Base-by-base conservation (phyloP, 441 rosid genomes). In the Syzygium malaccense region DNA sequence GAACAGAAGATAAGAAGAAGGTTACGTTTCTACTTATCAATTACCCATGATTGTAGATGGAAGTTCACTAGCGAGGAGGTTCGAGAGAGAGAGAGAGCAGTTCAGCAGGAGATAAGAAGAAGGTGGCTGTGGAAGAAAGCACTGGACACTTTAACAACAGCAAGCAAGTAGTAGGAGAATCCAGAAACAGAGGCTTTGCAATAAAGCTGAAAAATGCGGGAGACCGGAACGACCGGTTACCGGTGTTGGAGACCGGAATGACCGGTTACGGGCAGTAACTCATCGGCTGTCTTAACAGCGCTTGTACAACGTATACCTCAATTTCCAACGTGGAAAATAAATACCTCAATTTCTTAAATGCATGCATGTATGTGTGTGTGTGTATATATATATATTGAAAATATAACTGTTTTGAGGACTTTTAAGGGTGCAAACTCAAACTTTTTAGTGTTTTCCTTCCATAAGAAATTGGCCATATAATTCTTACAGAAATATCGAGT, bases 121-220 rank as follows among this genome's bases (percentile, higher is more conserved):
- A 37, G 51, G n/a, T 3, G 18, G 51, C 0, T 6, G 83, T 41
- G 51, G n/a, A 11, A 41, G 18, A 41, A 75, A 41, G 83, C 51
- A 26, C 51, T 0, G 51, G 49, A 75, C 83, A 2, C n/a, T 2
- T 0, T 0, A 23, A 12, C 0, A 6, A 23, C 17, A 23, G 51
- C 51, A 41, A 56, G 37, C 0, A n/a, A 41, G 83, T 0, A 41
- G 83, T 0, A 23, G 51, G 51, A 75, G 51, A 23, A 3, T 75
- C 3, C 17, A 75, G 83, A 75, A 2, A 37, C 13, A 41, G 0
- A 45, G 51, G n/a, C 7, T 1, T 37, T 13, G 1, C 17, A 1
- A 23, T 0, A 41, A 41, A 25, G 28, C 1, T 23, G 14, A 19
- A 14, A 17, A 30, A 8, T 9, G 41, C 25, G 75, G 75, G 75